These are phyloP conservation scores for Ophiostoma sp. DNA, from an alignment of 2,329 filamentous ascomycete species.

Conservation along the genomic window DNA sequence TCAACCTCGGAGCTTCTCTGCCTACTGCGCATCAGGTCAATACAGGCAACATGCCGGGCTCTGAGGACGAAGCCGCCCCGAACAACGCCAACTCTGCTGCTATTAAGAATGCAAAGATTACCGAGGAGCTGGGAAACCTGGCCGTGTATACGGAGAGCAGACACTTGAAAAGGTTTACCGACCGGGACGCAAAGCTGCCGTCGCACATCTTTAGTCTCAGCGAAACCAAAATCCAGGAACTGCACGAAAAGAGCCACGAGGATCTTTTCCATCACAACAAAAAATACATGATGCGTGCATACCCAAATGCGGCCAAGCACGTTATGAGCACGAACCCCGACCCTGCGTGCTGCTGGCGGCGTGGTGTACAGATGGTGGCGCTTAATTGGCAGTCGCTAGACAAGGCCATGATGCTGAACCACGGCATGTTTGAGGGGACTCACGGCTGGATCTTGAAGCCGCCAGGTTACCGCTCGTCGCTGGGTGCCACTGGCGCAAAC, in stretches of 20 bases:
- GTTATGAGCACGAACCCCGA: constrained; percentile 92
- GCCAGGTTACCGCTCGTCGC: constrained; percentile 56
- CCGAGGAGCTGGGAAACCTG: constrained; percentile 64
- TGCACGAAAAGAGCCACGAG: constrained; percentile 57
- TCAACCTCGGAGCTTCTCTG: constrained; percentile 29
- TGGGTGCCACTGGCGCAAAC: constrained; percentile 28
- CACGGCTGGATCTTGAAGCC: constrained; percentile 85
- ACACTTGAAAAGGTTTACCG: constrained; percentile 67
- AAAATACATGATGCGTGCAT: constrained; percentile 82
- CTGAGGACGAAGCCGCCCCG: constrained; percentile 40
- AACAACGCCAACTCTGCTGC: constrained; percentile 28
- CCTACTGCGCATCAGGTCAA: constrained; percentile 30
- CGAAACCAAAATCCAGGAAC: constrained; percentile 65
- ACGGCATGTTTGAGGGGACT: constrained; percentile 90
- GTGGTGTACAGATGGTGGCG: constrained; percentile 94
- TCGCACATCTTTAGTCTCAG: constrained; percentile 81
- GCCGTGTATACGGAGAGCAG: constrained; percentile 85
- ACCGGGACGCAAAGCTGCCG: constrained; percentile 54
- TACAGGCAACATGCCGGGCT: constrained; percentile 35
- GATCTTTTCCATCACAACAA: constrained; percentile 85
- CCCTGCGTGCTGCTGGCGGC: constrained; percentile 83
- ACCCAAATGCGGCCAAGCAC: constrained; percentile 66
- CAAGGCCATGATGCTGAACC: constrained; percentile 90
- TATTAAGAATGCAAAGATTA: constrained; percentile 44
- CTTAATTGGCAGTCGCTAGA: constrained; percentile 97